A percentile compares a stretch with the other conserved stretches of the same genome.
Evolutionary conservation across 352 stramenopile genomes (phyloP).

Genomic region (Pythium aristosporum): DNA sequence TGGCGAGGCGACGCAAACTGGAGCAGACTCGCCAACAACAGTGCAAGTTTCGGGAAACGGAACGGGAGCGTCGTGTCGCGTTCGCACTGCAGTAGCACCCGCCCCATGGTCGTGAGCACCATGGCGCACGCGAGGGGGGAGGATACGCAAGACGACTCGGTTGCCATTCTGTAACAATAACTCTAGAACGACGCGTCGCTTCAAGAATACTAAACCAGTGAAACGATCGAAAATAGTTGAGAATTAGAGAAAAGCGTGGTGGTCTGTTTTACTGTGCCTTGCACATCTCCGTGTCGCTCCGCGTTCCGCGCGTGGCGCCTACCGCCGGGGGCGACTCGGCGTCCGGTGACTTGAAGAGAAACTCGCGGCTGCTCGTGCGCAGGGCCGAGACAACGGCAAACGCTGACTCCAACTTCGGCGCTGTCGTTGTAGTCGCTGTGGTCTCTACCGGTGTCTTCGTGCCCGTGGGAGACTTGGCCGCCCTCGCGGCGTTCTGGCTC

Average conservation of each 20-base stretch:
- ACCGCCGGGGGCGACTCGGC: conserved; percentile 17
- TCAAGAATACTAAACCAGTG: conserved; percentile 4
- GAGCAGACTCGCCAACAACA: conserved; percentile 58
- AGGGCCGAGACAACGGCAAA: conserved; percentile 3
- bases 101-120: conserved; percentile 49
- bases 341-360: conserved; percentile 34
- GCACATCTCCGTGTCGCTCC: conserved; percentile 38
- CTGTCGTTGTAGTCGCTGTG: background rate
- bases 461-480: conserved; percentile 20
- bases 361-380: conserved; percentile 31
- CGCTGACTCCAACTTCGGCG: background rate
- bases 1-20: conserved; percentile 43
- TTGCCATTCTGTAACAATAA: background rate
- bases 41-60: conserved; percentile 37
- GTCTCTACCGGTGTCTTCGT: background rate
- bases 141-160: background rate
- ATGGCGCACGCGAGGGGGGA: conserved; percentile 37
- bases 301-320: conserved; percentile 2
- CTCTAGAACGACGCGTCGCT: background rate
- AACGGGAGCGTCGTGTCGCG: conserved; percentile 43
- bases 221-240: background rate
- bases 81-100: conserved; percentile 47
- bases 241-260: background rate
- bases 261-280: conserved; percentile 24
- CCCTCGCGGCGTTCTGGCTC: background rate